Evolutionary conservation across 2,329 filamentous ascomycete genomes (phyloP).

Genomic region (Clarireedia homoeocarpa): DNA sequence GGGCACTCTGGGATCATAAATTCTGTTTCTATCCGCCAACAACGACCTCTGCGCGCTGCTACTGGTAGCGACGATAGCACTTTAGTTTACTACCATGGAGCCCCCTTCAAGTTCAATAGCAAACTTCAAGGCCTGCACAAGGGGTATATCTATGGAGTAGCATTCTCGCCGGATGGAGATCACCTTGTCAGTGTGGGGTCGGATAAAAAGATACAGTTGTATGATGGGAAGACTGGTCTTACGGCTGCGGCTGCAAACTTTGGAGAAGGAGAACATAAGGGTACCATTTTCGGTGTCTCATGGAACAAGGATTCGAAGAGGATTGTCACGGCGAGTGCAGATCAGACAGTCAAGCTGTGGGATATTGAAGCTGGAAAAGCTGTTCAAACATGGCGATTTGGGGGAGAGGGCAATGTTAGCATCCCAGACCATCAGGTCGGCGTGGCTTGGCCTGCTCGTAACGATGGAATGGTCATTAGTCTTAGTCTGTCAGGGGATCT

Average conservation of each 20-base stretch:
- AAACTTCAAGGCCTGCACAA: slow-evolving; percentile 72
- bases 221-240: slow-evolving; percentile 93
- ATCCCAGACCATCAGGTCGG: slow-evolving; percentile 87
- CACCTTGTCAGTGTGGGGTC: slow-evolving; percentile 80
- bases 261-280: slow-evolving; percentile 77
- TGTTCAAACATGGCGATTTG: slow-evolving; percentile 77
- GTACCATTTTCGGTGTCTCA: slow-evolving; percentile 85
- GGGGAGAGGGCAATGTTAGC: slow-evolving; percentile 57
- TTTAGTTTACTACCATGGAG: slow-evolving; percentile 87
- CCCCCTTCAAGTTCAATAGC: slow-evolving; percentile 92
- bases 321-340: slow-evolving; percentile 85
- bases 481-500: slow-evolving; percentile 83
- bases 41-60: slow-evolving; percentile 82
- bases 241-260: slow-evolving; percentile 56
- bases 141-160: slow-evolving; percentile 81
- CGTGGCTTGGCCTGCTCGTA: slow-evolving; percentile 79
- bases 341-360: slow-evolving; percentile 94
- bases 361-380: slow-evolving; percentile 73
- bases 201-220: slow-evolving; percentile 89
- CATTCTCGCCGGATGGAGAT: slow-evolving; percentile 83
- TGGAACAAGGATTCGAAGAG: slow-evolving; percentile 83
- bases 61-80: slow-evolving; percentile 87
- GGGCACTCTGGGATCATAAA: slow-evolving; percentile 91
- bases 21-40: slow-evolving; percentile 78
- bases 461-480: slow-evolving; percentile 82